Evolutionary conservation across 169 alveolate species (phyloP).

Genomic region (Cryptosporidium parvum): DNA sequence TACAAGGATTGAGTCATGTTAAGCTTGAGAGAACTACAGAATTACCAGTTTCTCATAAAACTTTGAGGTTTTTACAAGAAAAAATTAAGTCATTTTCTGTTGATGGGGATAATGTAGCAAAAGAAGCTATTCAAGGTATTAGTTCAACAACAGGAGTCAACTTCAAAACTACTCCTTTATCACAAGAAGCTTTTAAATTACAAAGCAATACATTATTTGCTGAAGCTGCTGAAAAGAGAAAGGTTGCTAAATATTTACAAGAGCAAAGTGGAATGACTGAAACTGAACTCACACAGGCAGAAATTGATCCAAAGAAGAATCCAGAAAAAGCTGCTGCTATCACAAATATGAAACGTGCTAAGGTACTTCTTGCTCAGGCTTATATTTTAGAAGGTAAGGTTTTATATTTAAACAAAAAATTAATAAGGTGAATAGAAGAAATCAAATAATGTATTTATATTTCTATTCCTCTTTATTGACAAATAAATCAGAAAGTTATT

Average conservation of each 20-base stretch:
- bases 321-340: slow-evolving; percentile 70
- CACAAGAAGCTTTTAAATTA: slow-evolving; percentile 71
- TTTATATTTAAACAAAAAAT: not conserved
- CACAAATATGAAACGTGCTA: slow-evolving; percentile 59
- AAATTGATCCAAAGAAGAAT: slow-evolving; percentile 28
- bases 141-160: slow-evolving; percentile 45
- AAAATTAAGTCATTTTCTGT: slow-evolving; percentile 21
- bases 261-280: slow-evolving; percentile 72
- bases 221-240: slow-evolving; percentile 61
- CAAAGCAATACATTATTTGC: slow-evolving; percentile 64
- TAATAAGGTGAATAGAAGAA: not conserved
- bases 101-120: not conserved
- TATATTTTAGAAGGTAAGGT: slow-evolving; percentile 73
- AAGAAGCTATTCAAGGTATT: slow-evolving; percentile 9
- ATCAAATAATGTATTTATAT: not conserved
- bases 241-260: slow-evolving; percentile 61
- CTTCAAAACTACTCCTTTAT: slow-evolving; percentile 41
- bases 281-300: slow-evolving; percentile 22
- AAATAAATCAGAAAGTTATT: not conserved
- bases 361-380: slow-evolving; percentile 69
- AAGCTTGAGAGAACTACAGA: slow-evolving; percentile 36
- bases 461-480: not conserved
- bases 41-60: slow-evolving; percentile 56
- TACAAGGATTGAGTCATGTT: slow-evolving; percentile 64
- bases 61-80: slow-evolving; percentile 49